These are phyloP conservation scores for Tulasnella sp. DNA, from an alignment of 768 basidiomycete genomes.

Conservation along the genomic window DNA sequence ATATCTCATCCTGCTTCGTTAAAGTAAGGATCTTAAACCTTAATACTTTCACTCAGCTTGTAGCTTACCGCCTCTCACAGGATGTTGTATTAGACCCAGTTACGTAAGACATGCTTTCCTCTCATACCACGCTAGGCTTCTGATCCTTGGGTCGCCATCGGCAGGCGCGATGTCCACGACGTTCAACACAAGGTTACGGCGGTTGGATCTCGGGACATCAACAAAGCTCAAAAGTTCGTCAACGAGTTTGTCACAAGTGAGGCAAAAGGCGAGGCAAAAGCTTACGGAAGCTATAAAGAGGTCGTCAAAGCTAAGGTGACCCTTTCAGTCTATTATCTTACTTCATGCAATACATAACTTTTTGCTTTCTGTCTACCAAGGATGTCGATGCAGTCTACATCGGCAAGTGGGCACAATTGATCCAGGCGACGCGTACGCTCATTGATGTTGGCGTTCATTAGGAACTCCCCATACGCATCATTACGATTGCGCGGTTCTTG, in stretches of 20 bases:
- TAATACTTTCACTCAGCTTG: background rate
- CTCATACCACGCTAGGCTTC: background rate
- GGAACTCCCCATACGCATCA: slow-evolving; percentile 82
- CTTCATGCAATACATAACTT: background rate
- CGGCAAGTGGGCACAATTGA: slow-evolving; percentile 30
- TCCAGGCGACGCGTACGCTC: background rate
- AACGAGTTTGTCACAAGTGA: slow-evolving; percentile 39
- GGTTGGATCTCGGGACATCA: slow-evolving; percentile 62
- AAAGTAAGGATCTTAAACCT: slow-evolving; percentile 35
- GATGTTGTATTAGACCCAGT: slow-evolving; percentile 66
- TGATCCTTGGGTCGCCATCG: background rate
- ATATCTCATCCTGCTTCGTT: slow-evolving; percentile 56
- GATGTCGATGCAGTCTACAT: slow-evolving; percentile 71
- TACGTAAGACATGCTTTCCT: slow-evolving; percentile 35
- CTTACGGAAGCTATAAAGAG: slow-evolving; percentile 62
- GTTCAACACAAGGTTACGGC: slow-evolving; percentile 50
- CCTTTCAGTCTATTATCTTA: slow-evolving; percentile 1
- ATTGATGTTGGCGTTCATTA: slow-evolving; percentile 20
- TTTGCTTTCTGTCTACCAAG: slow-evolving; percentile 27
- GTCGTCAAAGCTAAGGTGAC: slow-evolving; percentile 59
- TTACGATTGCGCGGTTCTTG: slow-evolving; percentile 63
- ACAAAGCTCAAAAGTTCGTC: slow-evolving; percentile 63
- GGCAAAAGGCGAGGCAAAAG: slow-evolving; percentile 36
- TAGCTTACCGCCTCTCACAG: slow-evolving; percentile 28
- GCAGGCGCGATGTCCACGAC: slow-evolving; percentile 54